Conservation (phyloP, 108 stramenopile genomes). For the Halocafeteria seosinensis region DNA sequence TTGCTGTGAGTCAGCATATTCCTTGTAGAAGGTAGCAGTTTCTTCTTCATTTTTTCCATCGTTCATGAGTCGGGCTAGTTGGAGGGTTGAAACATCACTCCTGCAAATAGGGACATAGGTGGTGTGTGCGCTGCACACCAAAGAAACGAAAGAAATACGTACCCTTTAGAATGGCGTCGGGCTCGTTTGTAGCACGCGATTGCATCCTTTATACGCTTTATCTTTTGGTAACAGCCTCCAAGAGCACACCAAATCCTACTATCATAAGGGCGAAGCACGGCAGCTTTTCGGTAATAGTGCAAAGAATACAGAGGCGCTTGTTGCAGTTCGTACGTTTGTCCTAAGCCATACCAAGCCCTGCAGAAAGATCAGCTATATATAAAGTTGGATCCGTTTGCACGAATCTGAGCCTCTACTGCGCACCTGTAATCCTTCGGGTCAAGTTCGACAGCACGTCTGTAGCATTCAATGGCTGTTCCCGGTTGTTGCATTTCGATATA, state of each 20-base stretch:
- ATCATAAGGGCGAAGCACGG: constrained; percentile 76
- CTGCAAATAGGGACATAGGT: too few species aligned
- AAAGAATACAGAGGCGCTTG: constrained; percentile 78
- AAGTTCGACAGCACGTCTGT: constrained; percentile 82
- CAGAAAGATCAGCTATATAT: too few species aligned
- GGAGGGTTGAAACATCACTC: too few species aligned
- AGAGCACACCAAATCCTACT: constrained; percentile 96
- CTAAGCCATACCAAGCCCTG: constrained; percentile 85
- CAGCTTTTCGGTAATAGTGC: constrained; percentile 84
- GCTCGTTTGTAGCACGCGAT: constrained; percentile 24
- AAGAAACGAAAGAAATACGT: not conserved
- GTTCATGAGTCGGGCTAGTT: too few species aligned
- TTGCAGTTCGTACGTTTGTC: constrained; percentile 88
- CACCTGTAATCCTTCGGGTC: constrained; percentile 66
- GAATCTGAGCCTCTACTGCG: too few species aligned
- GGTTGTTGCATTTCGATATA: constrained; percentile 68
- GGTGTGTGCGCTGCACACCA: not conserved
- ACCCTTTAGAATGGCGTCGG: not conserved
- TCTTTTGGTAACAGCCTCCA: constrained; percentile 50
- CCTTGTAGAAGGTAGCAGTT: not conserved
- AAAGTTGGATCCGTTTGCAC: too few species aligned
- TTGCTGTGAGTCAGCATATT: not conserved
- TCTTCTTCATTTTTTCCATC: not conserved
- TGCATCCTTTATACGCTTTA: constrained; percentile 56
- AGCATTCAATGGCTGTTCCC: constrained; percentile 83